Evolutionary conservation across 371 early-diverging fungal genomes (phyloP), one percentile per base, ranked within the genome.

Genomic region (Zopfochytrium polystomum): DNA sequence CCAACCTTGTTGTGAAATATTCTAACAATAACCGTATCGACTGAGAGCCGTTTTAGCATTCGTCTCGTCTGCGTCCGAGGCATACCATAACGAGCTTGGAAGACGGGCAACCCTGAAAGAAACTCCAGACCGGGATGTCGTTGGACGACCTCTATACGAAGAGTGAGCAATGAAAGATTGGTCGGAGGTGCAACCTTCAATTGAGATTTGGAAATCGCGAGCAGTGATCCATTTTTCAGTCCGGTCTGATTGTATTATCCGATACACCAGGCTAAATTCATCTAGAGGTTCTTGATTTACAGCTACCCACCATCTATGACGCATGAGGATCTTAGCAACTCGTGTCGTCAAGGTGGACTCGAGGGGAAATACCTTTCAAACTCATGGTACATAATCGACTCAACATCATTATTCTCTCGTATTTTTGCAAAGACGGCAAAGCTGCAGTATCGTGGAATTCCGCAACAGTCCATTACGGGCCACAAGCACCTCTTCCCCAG

Each of bases 81-180:
- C 78, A 60, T 80, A 87, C 90, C 79, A 56, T 92, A 94, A 26
- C 90, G 81, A 56, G 85, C 85, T 68, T 90, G 87, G 75, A 93
- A 93, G 44, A 89, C 81, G 13, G 81, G 73, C 71, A 91, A 85
- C 32, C 83, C 77, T 4, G 81, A 72, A 42, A 94, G 71, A 66
- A 92, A 93, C 64, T 85, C 86, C n/a, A 94, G 78, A 25, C 89
- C 93, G 20, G 88, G 89, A 67, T 94, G 93, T 65, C 88, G 81
- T 38, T 84, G 75, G 3, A 91, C 67, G 2, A 77, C 71, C 32
- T 78, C n/a, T n/a, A n/a, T n/a, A n/a, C n/a, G n/a, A n/a, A n/a
- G n/a, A n/a, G n/a, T n/a, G n/a, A n/a, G n/a, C n/a, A n/a, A n/a
- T n/a, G n/a, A n/a, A n/a, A n/a, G n/a, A n/a, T n/a, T n/a, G n/a